Percentiles rank a stretch among this genome's conserved stretches.
Conservation (phyloP, 1,139 yeast genomes). For the Pichia sp. region DNA sequence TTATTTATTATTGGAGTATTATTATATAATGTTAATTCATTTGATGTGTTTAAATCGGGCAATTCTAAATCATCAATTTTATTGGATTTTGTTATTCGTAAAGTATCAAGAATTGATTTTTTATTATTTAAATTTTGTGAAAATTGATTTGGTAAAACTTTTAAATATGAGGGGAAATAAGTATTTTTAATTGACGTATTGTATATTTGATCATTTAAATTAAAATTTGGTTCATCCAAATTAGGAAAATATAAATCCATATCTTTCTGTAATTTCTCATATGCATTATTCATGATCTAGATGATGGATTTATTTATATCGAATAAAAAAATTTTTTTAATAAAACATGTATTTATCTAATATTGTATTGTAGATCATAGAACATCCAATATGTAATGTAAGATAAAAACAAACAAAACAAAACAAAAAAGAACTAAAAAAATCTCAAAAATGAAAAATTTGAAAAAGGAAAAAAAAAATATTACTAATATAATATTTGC, state of each 20-base stretch:
- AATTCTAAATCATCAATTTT: conserved; percentile 10
- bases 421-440: too few relatives aligned
- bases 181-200: conserved; percentile 12
- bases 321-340: too few relatives aligned
- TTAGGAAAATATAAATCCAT: conserved; percentile 6
- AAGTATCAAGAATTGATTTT: conserved; percentile 18
- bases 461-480: too few relatives aligned
- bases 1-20: too few relatives aligned
- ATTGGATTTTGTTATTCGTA: conserved; percentile 9
- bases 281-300: conserved; percentile 3
- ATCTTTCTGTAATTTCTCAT: conserved; percentile 1
- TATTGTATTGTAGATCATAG: too few relatives aligned
- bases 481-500: too few relatives aligned
- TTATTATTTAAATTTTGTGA: conserved; percentile 9
- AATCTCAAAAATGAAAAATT: too few relatives aligned
- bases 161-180: conserved; percentile 14
- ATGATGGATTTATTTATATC: too few relatives aligned
- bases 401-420: too few relatives aligned
- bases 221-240: background rate
- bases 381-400: too few relatives aligned
- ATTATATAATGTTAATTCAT: conserved; percentile 14
- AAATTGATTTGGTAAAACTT: conserved; percentile 20
- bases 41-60: conserved; percentile 4
- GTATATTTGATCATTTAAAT: conserved; percentile 11
- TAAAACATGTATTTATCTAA: too few relatives aligned